These are phyloP conservation scores for Herpotrichia juniperi DNA, from an alignment of 2,329 filamentous ascomycete genomes.

Conservation along the genomic window DNA sequence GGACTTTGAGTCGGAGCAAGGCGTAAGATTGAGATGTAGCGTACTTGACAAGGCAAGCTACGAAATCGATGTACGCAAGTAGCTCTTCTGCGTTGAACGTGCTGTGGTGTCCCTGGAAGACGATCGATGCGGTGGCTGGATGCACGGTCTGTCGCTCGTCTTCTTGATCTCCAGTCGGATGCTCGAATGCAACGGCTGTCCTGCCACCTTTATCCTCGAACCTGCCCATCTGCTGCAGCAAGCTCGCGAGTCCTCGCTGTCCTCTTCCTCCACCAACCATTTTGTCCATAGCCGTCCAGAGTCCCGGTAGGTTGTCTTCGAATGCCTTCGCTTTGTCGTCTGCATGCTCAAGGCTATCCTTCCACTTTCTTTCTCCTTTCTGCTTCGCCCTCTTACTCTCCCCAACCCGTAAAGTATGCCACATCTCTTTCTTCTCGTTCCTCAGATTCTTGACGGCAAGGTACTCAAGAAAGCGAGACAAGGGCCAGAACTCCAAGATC, in stretches of 20 bases:
- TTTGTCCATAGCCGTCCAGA: not conserved
- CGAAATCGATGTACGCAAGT: conserved; percentile 9
- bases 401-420: conserved; percentile 5
- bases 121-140: conserved; percentile 1
- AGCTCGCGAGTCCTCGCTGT: not conserved
- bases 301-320: not conserved
- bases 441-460: conserved; percentile 4
- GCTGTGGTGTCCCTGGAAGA: conserved; percentile 7
- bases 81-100: conserved; percentile 6
- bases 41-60: not conserved
- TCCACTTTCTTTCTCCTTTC: not conserved
- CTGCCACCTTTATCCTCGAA: conserved; percentile 2
- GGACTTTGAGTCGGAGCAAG: not conserved
- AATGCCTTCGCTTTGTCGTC: not conserved
- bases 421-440: conserved; percentile 6
- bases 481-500: conserved; percentile 6
- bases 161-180: not conserved
- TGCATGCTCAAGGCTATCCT: not conserved
- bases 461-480: conserved; percentile 9
- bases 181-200: not conserved
- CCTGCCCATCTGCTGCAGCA: conserved; percentile 2
- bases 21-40: not conserved
- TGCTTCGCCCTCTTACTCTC: not conserved
- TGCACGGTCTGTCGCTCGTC: not conserved
- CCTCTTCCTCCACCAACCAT: conserved; percentile 1